phyloP scores from a whole-genome alignment of 2,329 filamentous ascomycete species.

The Arthroderma uncinatum region DNA sequence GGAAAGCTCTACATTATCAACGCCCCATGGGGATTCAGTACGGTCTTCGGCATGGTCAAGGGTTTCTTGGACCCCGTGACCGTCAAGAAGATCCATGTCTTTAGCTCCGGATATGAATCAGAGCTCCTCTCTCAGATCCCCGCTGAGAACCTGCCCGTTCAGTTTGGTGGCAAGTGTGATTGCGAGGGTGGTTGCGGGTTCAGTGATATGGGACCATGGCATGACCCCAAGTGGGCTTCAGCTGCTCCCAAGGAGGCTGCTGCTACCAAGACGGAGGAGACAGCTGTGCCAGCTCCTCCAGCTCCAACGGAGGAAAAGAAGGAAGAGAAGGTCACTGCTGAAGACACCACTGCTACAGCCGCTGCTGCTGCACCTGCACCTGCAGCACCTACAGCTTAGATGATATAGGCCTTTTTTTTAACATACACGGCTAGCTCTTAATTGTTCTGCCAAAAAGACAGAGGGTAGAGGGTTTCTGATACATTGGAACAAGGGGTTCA shows the following conservation, averaged over 20 bases:
- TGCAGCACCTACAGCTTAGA: not conserved
- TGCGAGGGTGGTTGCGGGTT: slow-evolving; percentile 74
- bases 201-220: slow-evolving; percentile 86
- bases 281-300: slow-evolving; percentile 19
- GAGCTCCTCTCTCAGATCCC: slow-evolving; percentile 78
- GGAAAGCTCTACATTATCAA: slow-evolving; percentile 98
- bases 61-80: slow-evolving; percentile 94
- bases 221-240: slow-evolving; percentile 34
- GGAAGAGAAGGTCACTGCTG: slow-evolving; percentile 8
- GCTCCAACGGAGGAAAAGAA: slow-evolving; percentile 23
- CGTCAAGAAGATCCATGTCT: slow-evolving; percentile 86
- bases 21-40: slow-evolving; percentile 87
- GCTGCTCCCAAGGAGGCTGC: slow-evolving; percentile 36
- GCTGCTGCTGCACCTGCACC: not conserved
- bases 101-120: slow-evolving; percentile 69
- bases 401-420: not conserved
- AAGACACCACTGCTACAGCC: not conserved
- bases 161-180: slow-evolving; percentile 72
- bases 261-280: slow-evolving; percentile 12
- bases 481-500: not conserved
- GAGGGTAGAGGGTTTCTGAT: not conserved
- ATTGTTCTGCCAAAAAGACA: not conserved
- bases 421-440: not conserved
- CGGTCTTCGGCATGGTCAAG: slow-evolving; percentile 77
- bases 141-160: slow-evolving; percentile 75